phyloP scores from a whole-genome alignment of 2,329 filamentous ascomycete genomes.

The Neospermospora avenae region DNA sequence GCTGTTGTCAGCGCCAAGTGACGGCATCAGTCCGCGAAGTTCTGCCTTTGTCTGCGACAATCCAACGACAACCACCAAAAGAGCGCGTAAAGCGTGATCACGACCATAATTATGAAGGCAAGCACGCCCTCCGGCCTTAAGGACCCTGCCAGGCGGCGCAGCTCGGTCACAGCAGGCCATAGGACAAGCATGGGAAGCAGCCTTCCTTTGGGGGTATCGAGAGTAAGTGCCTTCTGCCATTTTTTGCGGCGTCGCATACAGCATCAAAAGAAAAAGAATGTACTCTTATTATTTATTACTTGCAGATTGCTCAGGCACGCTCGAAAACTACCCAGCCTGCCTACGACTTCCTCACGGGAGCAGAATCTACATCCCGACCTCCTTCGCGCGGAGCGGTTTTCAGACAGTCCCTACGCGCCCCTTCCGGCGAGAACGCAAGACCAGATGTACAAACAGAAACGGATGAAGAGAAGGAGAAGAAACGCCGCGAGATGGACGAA shows the following conservation, averaged over 20 bases:
- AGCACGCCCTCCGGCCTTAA: conserved; percentile 29
- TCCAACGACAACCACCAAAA: conserved; percentile 5
- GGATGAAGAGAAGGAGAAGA: conserved; percentile 27
- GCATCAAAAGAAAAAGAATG: background rate
- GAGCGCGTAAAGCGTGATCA: conserved; percentile 10
- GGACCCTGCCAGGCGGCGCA: conserved; percentile 28
- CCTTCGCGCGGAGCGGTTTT: conserved; percentile 27
- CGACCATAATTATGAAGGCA: conserved; percentile 26
- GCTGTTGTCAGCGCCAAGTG: conserved; percentile 14
- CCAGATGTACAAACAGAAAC: conserved; percentile 44
- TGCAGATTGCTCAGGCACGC: conserved; percentile 45
- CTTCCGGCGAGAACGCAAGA: conserved; percentile 47
- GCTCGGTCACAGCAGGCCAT: conserved; percentile 25
- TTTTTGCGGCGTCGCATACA: background rate
- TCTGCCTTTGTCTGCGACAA: conserved; percentile 16
- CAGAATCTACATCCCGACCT: conserved; percentile 39
- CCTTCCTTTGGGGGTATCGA: conserved; percentile 31
- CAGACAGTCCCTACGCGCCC: conserved; percentile 47
- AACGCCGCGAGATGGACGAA: conserved; percentile 58
- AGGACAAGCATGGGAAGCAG: conserved; percentile 32
- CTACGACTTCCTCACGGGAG: conserved; percentile 58
- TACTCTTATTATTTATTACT: background rate
- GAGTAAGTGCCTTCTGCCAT: conserved; percentile 22
- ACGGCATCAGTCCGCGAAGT: background rate
- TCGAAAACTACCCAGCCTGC: conserved; percentile 49